phyloP scores from a whole-genome alignment of 495 filamentous ascomycete species.

The Aspergillus saccharolyticus region DNA sequence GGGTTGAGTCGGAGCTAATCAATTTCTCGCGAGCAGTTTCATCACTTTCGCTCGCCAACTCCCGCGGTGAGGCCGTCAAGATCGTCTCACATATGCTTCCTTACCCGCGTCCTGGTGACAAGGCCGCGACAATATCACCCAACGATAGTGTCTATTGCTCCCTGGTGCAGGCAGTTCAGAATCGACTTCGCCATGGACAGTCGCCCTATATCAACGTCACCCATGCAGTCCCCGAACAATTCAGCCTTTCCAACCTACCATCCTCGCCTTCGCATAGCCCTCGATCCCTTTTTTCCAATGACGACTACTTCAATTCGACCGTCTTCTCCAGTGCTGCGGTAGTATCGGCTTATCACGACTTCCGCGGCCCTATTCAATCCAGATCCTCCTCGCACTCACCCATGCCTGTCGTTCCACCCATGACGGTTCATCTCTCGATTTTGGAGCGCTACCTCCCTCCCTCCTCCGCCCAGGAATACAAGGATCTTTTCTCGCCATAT shows the following conservation, averaged over 20 bases:
- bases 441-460: constrained; percentile 71
- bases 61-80: constrained; percentile 43
- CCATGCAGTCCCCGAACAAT: constrained; percentile 58
- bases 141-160: constrained; percentile 41
- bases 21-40: constrained; percentile 26
- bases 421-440: constrained; percentile 58
- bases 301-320: constrained; percentile 53
- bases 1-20: neutral
- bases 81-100: constrained; percentile 60
- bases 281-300: constrained; percentile 37
- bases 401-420: constrained; percentile 59
- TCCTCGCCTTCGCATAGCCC: constrained; percentile 58
- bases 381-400: constrained; percentile 43
- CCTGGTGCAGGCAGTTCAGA: constrained; percentile 52
- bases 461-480: constrained; percentile 53
- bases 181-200: constrained; percentile 39
- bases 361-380: constrained; percentile 41
- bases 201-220: constrained; percentile 57
- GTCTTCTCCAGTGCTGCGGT: constrained; percentile 55
- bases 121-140: constrained; percentile 27
- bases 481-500: constrained; percentile 52
- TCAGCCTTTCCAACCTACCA: constrained; percentile 57
- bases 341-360: constrained; percentile 51
- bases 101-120: constrained; percentile 50
- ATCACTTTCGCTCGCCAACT: constrained; percentile 31